Evolutionary conservation across 345 rosid genomes (phyloP).

Genomic region (Excoecaria cochinchinensis): DNA sequence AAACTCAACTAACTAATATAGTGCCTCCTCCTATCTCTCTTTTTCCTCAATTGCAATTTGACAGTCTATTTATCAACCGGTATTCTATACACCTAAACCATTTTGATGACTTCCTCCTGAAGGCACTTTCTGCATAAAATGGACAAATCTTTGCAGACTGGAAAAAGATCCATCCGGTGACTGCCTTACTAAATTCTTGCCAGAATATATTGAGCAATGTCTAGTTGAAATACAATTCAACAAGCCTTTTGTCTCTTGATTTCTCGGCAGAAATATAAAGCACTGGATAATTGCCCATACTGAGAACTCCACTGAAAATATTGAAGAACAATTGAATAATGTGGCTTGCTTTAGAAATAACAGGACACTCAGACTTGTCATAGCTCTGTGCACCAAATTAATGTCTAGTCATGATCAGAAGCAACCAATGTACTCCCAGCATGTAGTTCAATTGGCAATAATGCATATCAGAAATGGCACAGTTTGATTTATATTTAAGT

Average conservation of each 20-base stretch:
- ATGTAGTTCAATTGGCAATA: background rate
- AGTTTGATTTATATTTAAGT: background rate
- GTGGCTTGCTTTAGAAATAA: background rate
- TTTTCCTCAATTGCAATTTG: background rate
- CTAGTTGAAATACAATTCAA: background rate
- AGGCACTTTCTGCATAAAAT: background rate
- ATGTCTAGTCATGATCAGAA: conserved; percentile 4
- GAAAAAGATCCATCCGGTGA: no score
- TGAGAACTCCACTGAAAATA: background rate
- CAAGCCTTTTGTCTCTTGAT: background rate
- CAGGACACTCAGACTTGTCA: background rate
- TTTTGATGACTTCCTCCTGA: background rate
- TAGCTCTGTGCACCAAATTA: background rate
- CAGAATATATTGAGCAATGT: background rate
- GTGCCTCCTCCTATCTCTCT: background rate
- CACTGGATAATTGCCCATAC: no score
- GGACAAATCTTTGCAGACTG: no score
- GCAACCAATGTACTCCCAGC: background rate
- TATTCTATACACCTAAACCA: conserved; percentile 1
- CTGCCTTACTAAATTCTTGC: background rate
- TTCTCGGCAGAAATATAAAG: background rate
- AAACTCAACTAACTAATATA: background rate
- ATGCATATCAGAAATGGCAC: background rate
- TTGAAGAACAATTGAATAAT: background rate
- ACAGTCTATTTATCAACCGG: background rate